phyloP scores from a whole-genome alignment of 2,329 filamentous ascomycete genomes.

The Aspergillus sp. region DNA sequence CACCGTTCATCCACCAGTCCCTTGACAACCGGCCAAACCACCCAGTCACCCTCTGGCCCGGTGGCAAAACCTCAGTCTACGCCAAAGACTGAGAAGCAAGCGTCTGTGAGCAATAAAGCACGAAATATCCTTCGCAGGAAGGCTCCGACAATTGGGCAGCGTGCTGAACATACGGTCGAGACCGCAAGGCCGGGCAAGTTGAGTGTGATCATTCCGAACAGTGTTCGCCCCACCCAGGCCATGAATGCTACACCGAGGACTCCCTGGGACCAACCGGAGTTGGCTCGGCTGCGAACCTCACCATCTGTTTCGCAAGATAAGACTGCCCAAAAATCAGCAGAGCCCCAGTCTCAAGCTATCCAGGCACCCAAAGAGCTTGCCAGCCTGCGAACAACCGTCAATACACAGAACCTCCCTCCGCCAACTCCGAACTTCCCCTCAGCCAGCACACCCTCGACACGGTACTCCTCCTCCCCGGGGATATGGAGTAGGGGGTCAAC shows the following conservation, averaged over 20 bases:
- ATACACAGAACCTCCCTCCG: slow-evolving; percentile 32
- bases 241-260: slow-evolving; percentile 8
- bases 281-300: slow-evolving; percentile 6
- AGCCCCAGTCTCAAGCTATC: slow-evolving; percentile 10
- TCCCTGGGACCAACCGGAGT: slow-evolving; percentile 7
- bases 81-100: slow-evolving; percentile 12
- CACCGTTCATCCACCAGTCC: slow-evolving; percentile 1
- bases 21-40: slow-evolving; percentile 3
- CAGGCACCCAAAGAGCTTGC: slow-evolving; percentile 33
- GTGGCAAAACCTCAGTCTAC: slow-evolving; percentile 4
- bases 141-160: slow-evolving; percentile 36
- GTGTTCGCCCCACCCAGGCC: slow-evolving; percentile 11
- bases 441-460: slow-evolving; percentile 41
- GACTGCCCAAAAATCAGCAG: slow-evolving; percentile 8
- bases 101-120: slow-evolving; percentile 18
- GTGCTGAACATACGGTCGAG: slow-evolving; percentile 17
- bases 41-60: slow-evolving; percentile 4
- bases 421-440: slow-evolving; percentile 34
- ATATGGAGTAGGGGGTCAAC: slow-evolving; percentile 45
- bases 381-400: slow-evolving; percentile 31
- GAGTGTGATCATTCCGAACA: slow-evolving; percentile 27
- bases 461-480: slow-evolving; percentile 42
- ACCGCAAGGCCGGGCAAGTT: slow-evolving; percentile 16
- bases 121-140: slow-evolving; percentile 40
- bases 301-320: slow-evolving; percentile 12